Evolutionary conservation across 306 rosid genomes (phyloP).

Genomic region (Albizia julibrissin): DNA sequence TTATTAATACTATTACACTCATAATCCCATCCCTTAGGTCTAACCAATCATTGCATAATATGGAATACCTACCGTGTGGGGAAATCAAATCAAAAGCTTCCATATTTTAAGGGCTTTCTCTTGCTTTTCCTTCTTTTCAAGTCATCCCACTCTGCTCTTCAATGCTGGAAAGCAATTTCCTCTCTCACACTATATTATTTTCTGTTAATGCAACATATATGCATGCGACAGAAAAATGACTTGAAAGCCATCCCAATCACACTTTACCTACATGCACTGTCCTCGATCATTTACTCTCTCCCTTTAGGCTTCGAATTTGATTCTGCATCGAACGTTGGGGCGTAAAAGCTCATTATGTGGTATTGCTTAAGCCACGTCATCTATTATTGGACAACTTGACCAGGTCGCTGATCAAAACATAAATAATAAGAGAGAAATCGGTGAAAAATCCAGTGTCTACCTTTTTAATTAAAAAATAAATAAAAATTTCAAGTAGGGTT

Average conservation of each 20-base stretch:
- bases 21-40: background rate
- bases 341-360: background rate
- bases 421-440: background rate
- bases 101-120: slow-evolving; percentile 22
- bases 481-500: no score
- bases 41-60: slow-evolving; percentile 17
- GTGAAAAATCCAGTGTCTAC: no score
- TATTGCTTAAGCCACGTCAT: background rate
- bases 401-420: background rate
- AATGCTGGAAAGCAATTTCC: slow-evolving; percentile 2
- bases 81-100: slow-evolving; percentile 28
- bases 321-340: background rate
- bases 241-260: slow-evolving; percentile 6
- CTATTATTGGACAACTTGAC: background rate
- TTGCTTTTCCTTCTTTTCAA: slow-evolving; percentile 18
- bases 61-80: slow-evolving; percentile 10
- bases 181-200: background rate
- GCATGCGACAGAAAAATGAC: slow-evolving; percentile 19
- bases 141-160: background rate
- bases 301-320: slow-evolving; percentile 3
- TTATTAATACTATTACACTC: background rate
- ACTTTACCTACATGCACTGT: slow-evolving; percentile 10
- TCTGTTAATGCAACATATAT: slow-evolving; percentile 6
- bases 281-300: background rate
- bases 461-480: no score